Evolutionary conservation across 2,329 filamentous ascomycete genomes (phyloP).

Genomic region (Leptoxyphium fumago): DNA sequence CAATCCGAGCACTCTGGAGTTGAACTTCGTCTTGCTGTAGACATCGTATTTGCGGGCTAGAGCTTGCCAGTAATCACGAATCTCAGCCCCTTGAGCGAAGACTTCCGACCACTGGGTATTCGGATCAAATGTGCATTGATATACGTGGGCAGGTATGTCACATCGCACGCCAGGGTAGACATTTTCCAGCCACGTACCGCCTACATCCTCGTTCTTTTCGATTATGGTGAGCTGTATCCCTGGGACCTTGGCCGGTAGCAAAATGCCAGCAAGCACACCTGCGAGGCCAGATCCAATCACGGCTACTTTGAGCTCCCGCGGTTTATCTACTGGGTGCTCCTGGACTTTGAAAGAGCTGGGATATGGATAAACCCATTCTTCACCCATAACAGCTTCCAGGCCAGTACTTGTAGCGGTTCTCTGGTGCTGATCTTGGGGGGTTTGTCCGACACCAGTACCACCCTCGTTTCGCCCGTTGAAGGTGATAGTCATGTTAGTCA

Average conservation of each 20-base stretch:
- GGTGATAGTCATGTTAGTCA: background rate
- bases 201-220: slow-evolving; percentile 34
- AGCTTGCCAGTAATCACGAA: slow-evolving; percentile 36
- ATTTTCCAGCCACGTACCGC: slow-evolving; percentile 31
- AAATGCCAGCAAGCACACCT: slow-evolving; percentile 48
- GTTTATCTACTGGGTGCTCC: slow-evolving; percentile 16
- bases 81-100: slow-evolving; percentile 27
- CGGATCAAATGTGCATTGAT: slow-evolving; percentile 28
- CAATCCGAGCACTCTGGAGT: slow-evolving; percentile 40
- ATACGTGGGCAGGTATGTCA: slow-evolving; percentile 26
- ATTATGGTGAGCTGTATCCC: slow-evolving; percentile 48
- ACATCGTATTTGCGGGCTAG: slow-evolving; percentile 50
- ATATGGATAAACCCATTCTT: slow-evolving; percentile 13
- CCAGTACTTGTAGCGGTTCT: background rate
- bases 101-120: slow-evolving; percentile 30
- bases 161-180: slow-evolving; percentile 28
- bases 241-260: slow-evolving; percentile 56
- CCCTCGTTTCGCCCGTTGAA: background rate
- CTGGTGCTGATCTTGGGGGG: background rate
- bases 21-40: slow-evolving; percentile 42
- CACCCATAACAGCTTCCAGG: background rate
- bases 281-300: slow-evolving; percentile 51
- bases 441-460: background rate
- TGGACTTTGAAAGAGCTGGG: slow-evolving; percentile 15
- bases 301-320: slow-evolving; percentile 26